Conservation (phyloP, 2,329 filamentous ascomycete species). For the Cladosporium sp. region DNA sequence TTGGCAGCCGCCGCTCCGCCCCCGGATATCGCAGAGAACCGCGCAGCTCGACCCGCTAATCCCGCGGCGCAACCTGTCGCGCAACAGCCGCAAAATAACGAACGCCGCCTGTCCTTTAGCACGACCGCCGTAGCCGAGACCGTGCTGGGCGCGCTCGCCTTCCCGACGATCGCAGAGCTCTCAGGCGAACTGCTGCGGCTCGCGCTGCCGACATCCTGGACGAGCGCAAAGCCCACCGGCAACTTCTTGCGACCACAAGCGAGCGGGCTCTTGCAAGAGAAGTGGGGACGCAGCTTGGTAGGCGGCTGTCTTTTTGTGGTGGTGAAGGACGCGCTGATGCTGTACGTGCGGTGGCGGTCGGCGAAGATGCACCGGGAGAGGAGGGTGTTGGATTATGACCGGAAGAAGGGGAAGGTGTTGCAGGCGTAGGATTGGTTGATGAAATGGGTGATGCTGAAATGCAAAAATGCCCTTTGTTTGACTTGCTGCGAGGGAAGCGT, state of each 20-base stretch:
- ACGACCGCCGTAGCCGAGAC: conserved; percentile 52
- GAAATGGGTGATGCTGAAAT: too few relatives aligned
- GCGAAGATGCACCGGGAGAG: conserved; percentile 42
- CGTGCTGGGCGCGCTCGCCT: conserved; percentile 64
- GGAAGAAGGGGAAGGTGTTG: conserved; percentile 12
- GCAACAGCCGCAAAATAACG: conserved; percentile 27
- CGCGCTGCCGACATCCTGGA: conserved; percentile 63
- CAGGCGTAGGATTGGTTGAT: not conserved
- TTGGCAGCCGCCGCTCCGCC: conserved; percentile 14
- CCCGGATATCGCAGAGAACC: conserved; percentile 13
- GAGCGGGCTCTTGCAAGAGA: conserved; percentile 60
- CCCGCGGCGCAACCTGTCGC: conserved; percentile 14
- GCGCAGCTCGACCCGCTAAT: conserved; percentile 11
- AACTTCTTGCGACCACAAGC: not conserved
- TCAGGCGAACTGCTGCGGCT: conserved; percentile 70
- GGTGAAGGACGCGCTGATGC: conserved; percentile 61
- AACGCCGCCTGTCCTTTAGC: conserved; percentile 43
- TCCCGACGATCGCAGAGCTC: conserved; percentile 72
- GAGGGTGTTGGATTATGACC: conserved; percentile 38
- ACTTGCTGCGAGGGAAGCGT: too few relatives aligned
- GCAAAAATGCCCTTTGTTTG: too few relatives aligned
- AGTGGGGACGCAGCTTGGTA: conserved; percentile 82
- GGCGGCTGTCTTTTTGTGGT: conserved; percentile 87
- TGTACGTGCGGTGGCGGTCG: conserved; percentile 52
- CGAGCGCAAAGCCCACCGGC: conserved; percentile 28